Evolutionary conservation across 2,329 filamentous ascomycete species (phyloP), one percentile per base, ranked within the genome.

Genomic region (Aspergillus sp.): DNA sequence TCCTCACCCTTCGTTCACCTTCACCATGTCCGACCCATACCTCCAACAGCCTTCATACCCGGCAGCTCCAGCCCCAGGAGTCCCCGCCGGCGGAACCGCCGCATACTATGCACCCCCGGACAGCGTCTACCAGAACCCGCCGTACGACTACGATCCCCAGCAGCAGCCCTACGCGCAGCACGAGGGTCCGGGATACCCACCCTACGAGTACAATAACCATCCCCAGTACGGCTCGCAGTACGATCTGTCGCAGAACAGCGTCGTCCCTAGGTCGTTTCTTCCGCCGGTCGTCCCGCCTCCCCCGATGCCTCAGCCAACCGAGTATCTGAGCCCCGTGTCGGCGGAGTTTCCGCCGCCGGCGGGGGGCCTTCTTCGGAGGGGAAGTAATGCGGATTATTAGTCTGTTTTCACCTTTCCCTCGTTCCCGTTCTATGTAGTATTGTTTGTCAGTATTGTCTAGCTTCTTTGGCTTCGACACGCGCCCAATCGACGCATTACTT

Each of bases 11-110:
- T 32, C 31, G 6, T 29, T 16, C n/a, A 36, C n/a, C 18, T n/a
- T 32, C 36, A 55, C 6, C 42, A 85, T 84, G 82, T 83, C 81
- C 16, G 81, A 81, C 59, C 80, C 80, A 42, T 84, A 84, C 75
- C 77, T 81, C 63, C 75, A 70, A 57, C 54, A 67, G 57, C 58
- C 71, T 55, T 62, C 71, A 49, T 69, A 64, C 11, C 67, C 66
- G 9, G 65, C 39, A 47, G 29, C 26, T n/a, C 12, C 46, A 29
- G 26, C 26, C 11, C 67, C 66, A 7, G 65, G 39, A 36, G 29
- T 16, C 16, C 12, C 46, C 26, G 26, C 2, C 10, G 22, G 16
- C 39, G 24, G 63, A 49, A 65, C 60, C 16, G 60, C 65, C 39
- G 49, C 59, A 46, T 68, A 66, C 60, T 70, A 71, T 52, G 54